These are phyloP conservation scores for Xylaria sp. DNA, from an alignment of 2,329 filamentous ascomycete species.

Conservation along the genomic window DNA sequence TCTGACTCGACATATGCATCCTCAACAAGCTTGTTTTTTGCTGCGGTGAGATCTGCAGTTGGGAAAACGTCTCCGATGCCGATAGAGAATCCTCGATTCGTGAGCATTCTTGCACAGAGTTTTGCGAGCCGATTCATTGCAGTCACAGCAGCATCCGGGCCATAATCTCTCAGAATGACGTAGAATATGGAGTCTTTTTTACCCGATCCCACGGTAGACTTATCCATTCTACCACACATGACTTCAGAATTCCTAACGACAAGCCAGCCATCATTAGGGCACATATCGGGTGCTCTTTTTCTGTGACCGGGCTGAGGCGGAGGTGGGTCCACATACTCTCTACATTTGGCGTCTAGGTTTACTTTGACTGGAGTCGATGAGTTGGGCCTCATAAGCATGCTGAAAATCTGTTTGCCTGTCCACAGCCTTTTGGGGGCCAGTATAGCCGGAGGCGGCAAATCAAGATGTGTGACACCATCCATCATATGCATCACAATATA, in stretches of 20 bases:
- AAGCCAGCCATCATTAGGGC: slow-evolving; percentile 86
- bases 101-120: slow-evolving; percentile 85
- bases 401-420: slow-evolving; percentile 98
- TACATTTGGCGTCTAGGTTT: slow-evolving; percentile 92
- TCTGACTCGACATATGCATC: slow-evolving; percentile 82
- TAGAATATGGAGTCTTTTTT: slow-evolving; percentile 99
- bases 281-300: slow-evolving; percentile 67
- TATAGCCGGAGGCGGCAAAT: slow-evolving; percentile 85
- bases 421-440: slow-evolving; percentile 85
- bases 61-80: slow-evolving; percentile 95
- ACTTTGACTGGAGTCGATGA: slow-evolving; percentile 80
- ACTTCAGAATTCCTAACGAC: slow-evolving; percentile 95
- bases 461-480: slow-evolving; percentile 75
- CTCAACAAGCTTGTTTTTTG: slow-evolving; percentile 78
- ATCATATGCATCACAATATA: slow-evolving; percentile 96
- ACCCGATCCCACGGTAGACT: slow-evolving; percentile 92
- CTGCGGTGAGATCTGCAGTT: slow-evolving; percentile 68
- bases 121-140: slow-evolving; percentile 95
- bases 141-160: slow-evolving; percentile 82
- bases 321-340: slow-evolving; percentile 63
- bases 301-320: slow-evolving; percentile 61
- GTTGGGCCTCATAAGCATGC: slow-evolving; percentile 87
- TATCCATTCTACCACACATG: slow-evolving; percentile 98
- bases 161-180: slow-evolving; percentile 93
- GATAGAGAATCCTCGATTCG: slow-evolving; percentile 93